Conservation (phyloP, 2,329 filamentous ascomycete species). For the Knufia fluminis region DNA sequence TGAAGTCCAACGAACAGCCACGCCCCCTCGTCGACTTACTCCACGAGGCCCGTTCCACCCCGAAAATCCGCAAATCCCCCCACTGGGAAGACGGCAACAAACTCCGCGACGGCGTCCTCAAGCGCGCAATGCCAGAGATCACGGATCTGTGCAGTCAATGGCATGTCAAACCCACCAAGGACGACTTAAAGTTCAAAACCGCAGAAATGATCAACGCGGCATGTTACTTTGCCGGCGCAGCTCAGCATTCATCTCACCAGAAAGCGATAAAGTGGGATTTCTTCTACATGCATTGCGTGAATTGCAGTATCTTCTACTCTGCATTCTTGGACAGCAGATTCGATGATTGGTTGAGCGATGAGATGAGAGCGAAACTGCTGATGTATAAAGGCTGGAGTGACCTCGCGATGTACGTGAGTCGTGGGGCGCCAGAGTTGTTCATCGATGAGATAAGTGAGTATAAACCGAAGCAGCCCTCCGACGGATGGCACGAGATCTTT, state of each 20-base stretch:
- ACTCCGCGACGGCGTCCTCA: slow-evolving; percentile 59
- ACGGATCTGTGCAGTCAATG: slow-evolving; percentile 52
- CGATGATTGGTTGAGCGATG: slow-evolving; percentile 50
- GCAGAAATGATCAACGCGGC: slow-evolving; percentile 63
- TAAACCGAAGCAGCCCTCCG: slow-evolving; percentile 37
- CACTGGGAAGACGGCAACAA: slow-evolving; percentile 51
- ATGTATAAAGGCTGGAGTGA: slow-evolving; percentile 76
- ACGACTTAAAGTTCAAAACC: slow-evolving; percentile 48
- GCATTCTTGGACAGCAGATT: slow-evolving; percentile 38
- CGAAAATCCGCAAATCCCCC: slow-evolving; percentile 48
- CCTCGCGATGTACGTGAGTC: slow-evolving; percentile 62
- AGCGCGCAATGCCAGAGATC: slow-evolving; percentile 55
- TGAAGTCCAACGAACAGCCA: slow-evolving; percentile 15
- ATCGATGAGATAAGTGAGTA: slow-evolving; percentile 54
- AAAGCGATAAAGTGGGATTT: slow-evolving; percentile 73
- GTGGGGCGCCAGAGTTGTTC: slow-evolving; percentile 52
- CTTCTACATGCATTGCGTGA: slow-evolving; percentile 71
- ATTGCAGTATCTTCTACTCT: slow-evolving; percentile 63
- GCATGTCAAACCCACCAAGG: slow-evolving; percentile 36
- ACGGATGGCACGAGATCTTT: slow-evolving; percentile 38
- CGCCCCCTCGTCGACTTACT: slow-evolving; percentile 50
- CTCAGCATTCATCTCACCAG: slow-evolving; percentile 47
- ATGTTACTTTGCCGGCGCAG: slow-evolving; percentile 50
- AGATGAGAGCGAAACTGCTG: slow-evolving; percentile 59
- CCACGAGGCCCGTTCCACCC: slow-evolving; percentile 47